A percentile compares a stretch with the other conserved stretches of the same genome.
Evolutionary conservation across 371 early-diverging fungal species (phyloP).

Genomic region (Lichtheimia hyalospora): DNA sequence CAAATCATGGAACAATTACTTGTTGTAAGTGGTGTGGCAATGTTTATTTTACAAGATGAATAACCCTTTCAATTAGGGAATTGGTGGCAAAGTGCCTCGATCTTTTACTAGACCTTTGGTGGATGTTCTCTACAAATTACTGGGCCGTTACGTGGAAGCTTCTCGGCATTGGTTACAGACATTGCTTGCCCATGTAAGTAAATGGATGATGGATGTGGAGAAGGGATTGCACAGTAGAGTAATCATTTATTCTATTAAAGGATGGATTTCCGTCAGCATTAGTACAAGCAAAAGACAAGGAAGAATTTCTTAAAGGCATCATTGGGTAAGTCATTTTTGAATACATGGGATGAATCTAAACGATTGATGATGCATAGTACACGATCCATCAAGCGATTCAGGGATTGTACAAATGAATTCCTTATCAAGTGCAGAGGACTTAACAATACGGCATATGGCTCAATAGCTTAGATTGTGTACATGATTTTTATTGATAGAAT

Average conservation of each 20-base stretch:
- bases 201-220: too few species aligned
- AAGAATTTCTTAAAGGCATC: constrained; percentile 59
- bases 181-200: constrained; percentile 52
- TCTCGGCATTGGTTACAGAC: constrained; percentile 59
- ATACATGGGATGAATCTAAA: too few species aligned
- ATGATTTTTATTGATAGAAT: too few species aligned
- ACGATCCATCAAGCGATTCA: constrained; percentile 61
- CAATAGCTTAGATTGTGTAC: constrained; percentile 2
- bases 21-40: constrained; percentile 28
- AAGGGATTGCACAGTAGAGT: too few species aligned
- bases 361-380: constrained; percentile 26
- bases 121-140: constrained; percentile 64
- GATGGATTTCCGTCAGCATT: constrained; percentile 65
- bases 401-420: constrained; percentile 55
- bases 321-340: constrained; percentile 43
- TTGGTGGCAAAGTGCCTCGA: constrained; percentile 73
- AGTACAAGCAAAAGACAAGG: constrained; percentile 56
- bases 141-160: constrained; percentile 50
- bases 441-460: constrained; percentile 35
- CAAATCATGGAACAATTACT: constrained; percentile 58
- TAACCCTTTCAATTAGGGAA: constrained; percentile 37
- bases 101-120: constrained; percentile 64
- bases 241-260: constrained; percentile 19
- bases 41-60: background rate
- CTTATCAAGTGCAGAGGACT: constrained; percentile 66